phyloP scores from a whole-genome alignment of 768 basidiomycete species.

The Suillus weaverae region DNA sequence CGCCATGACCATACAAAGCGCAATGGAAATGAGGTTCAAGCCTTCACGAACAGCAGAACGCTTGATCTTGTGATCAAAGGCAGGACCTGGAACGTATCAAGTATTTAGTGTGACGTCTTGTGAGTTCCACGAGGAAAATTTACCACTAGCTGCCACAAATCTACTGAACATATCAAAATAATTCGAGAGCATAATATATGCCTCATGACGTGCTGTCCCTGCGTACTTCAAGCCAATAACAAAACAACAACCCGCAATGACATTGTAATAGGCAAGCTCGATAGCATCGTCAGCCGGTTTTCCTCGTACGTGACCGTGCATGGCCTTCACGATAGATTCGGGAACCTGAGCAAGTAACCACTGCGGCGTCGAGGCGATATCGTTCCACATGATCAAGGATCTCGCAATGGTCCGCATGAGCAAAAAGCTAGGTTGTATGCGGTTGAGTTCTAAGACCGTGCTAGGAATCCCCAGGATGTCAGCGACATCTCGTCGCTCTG shows the following conservation, averaged over 20 bases:
- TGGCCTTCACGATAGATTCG: constrained; percentile 54
- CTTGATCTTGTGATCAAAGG: constrained; percentile 87
- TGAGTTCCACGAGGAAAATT: constrained; percentile 23
- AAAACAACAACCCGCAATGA: constrained; percentile 89
- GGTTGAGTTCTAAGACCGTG: constrained; percentile 75
- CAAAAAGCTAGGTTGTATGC: constrained; percentile 85
- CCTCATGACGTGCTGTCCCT: constrained; percentile 89
- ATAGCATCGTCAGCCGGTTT: constrained; percentile 64
- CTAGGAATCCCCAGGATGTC: constrained; percentile 83
- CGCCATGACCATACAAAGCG: constrained; percentile 93
- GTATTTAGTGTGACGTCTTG: constrained; percentile 3
- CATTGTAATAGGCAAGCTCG: constrained; percentile 90
- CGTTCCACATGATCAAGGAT: constrained; percentile 84
- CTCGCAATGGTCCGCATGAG: constrained; percentile 77
- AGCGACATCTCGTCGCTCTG: constrained; percentile 81
- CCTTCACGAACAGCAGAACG: constrained; percentile 86
- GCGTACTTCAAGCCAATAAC: constrained; percentile 91
- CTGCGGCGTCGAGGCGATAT: constrained; percentile 64
- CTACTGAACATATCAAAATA: constrained; percentile 81
- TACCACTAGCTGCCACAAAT: constrained; percentile 67
- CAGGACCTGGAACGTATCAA: constrained; percentile 48
- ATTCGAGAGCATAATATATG: constrained; percentile 77
- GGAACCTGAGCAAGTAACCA: constrained; percentile 81
- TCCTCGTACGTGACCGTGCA: constrained; percentile 51
- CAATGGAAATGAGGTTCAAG: constrained; percentile 81